Base-by-base conservation (phyloP, 1,284 basidiomycete species). In the Gomphus bonarii region DNA sequence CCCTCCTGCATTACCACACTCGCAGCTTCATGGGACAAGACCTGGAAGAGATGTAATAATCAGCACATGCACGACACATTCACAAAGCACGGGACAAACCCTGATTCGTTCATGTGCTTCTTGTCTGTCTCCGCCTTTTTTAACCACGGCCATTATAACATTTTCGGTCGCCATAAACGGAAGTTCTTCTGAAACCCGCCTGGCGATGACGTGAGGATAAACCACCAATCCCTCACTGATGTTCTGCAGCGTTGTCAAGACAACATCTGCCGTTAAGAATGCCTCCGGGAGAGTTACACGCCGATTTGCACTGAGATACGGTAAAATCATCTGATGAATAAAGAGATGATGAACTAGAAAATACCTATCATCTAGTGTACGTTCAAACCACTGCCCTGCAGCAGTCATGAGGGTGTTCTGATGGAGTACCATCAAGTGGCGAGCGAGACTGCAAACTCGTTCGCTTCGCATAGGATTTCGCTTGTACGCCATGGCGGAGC, bases 101-200 rank as follows among this genome's bases (percentile, higher is more conserved):
- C 95, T 76, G 67, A 98, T 95, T 72, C 91, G 88, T 73, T 98
- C 97, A 71, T 99, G 95, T 40, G 93, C 94, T 70, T 91, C 90
- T 72, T 99, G 97, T 42, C 97, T 79, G 70, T 99, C 95, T 1
- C 95, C 97, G 43, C 95, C 95, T 56, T 76, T 78, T 72, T 95
- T 95, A 59, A 99, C 97, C 61, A 99, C 86, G 11, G 94, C 94
- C 97, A 99, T 99, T 75, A 99, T 99, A 71, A 99, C 81, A 72
- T 99, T 99, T 73, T 97, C 94, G 3, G 94, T 95, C 3, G 91
- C 91, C 97, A 99, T 99, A 79, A 99, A 99, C 1, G 97, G 97
- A 36, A 99, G 79, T 73, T 99, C 97, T 70, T 97, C 91, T 20
- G 84, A 72, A 69, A 99, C 95, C 44, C 92, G 84, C 47, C 94